Percentiles rank a stretch among this genome's conserved stretches.
These are phyloP conservation scores for Colletotrichum brevisporum DNA, from an alignment of 2,329 filamentous ascomycete genomes.

Conservation along the genomic window DNA sequence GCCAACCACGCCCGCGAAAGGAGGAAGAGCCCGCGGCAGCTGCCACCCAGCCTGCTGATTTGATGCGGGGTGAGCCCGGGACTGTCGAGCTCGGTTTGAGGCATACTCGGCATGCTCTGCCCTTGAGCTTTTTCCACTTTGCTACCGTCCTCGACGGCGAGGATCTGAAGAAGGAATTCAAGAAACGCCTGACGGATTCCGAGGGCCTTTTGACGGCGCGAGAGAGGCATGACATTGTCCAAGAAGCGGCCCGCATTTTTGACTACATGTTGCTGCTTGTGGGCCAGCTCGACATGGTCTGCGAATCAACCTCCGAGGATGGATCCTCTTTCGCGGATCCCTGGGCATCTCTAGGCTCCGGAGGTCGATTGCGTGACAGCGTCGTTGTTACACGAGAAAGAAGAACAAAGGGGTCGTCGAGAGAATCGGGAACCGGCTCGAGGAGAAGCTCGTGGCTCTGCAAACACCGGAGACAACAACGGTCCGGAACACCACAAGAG, in stretches of 20 bases:
- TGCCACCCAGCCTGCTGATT: constrained; percentile 21
- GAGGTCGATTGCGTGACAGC: constrained; percentile 56
- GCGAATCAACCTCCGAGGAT: constrained; percentile 45
- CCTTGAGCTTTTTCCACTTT: constrained; percentile 72
- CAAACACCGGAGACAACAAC: constrained; percentile 17
- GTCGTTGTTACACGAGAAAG: constrained; percentile 56
- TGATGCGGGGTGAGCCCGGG: constrained; percentile 26
- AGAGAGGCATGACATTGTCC: constrained; percentile 74
- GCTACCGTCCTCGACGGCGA: constrained; percentile 73
- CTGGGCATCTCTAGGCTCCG: constrained; percentile 20
- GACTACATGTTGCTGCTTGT: constrained; percentile 73
- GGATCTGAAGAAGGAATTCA: constrained; percentile 78
- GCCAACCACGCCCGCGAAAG: constrained; percentile 23
- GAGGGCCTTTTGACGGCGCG: constrained; percentile 63
- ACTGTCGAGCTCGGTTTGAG: constrained; percentile 10
- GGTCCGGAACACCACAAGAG: neutral
- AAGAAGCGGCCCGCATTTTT: constrained; percentile 76
- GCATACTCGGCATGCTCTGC: constrained; percentile 44
- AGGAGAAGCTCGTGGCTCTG: constrained; percentile 26
- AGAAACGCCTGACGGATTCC: constrained; percentile 65
- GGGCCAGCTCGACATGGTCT: constrained; percentile 71
- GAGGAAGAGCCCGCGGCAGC: neutral
- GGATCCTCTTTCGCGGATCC: constrained; percentile 23
- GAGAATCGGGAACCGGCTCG: constrained; percentile 42
- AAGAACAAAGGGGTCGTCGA: constrained; percentile 44